phyloP scores from a whole-genome alignment of 2,329 filamentous ascomycete species.

The Alternaria infectoria region DNA sequence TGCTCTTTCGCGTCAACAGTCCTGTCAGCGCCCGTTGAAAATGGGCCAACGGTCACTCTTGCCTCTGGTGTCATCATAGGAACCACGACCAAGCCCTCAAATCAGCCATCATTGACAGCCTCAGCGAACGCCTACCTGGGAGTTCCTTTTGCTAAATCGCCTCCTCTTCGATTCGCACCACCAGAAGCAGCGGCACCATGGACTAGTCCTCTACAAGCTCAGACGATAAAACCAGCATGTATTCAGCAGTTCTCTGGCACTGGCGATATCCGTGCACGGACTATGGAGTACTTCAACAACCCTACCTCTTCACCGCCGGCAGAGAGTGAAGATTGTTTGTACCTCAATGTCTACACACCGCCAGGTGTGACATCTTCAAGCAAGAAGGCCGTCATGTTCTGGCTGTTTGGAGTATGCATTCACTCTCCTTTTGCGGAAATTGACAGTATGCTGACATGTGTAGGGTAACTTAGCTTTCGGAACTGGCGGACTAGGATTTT shows the following conservation, averaged over 20 bases:
- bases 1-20: neutral
- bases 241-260: constrained; percentile 20
- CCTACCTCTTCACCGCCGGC: constrained; percentile 8
- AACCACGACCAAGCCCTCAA: constrained; percentile 6
- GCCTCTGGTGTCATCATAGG: constrained; percentile 13
- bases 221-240: constrained; percentile 17
- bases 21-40: neutral
- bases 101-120: constrained; percentile 12
- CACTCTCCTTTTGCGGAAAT: no score
- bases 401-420: constrained; percentile 6
- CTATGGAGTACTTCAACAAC: constrained; percentile 17
- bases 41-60: constrained; percentile 9
- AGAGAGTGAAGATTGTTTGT: constrained; percentile 48
- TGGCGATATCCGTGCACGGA: constrained; percentile 18
- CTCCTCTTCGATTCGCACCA: constrained; percentile 22
- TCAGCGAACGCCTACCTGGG: constrained; percentile 21
- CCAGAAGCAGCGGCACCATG: constrained; percentile 20
- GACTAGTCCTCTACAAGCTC: constrained; percentile 15
- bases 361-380: constrained; percentile 5
- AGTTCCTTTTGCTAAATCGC: constrained; percentile 23
- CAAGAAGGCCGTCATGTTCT: constrained; percentile 23
- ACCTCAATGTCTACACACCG: constrained; percentile 47
- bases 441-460: constrained; percentile 11
- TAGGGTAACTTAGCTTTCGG: constrained; percentile 30
- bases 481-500: constrained; percentile 17